Conservation (phyloP, 2,329 filamentous ascomycete genomes). For the Didymella pinodella region DNA sequence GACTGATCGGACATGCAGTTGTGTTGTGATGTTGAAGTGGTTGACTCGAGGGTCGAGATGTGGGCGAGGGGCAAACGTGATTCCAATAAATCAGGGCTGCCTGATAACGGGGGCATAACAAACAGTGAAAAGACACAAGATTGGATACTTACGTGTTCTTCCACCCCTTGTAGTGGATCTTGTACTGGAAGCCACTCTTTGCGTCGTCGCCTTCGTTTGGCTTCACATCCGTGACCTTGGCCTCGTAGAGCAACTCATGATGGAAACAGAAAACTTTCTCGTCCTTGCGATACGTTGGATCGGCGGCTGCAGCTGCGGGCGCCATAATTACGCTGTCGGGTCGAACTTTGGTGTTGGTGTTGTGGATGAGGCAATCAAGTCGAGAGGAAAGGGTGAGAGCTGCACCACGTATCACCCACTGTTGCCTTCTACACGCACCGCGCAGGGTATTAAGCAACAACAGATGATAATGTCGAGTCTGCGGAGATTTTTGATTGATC, state of each 20-base stretch:
- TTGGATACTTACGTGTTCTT: conserved; percentile 80
- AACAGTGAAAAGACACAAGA: conserved; percentile 2
- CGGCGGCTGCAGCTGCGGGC: conserved; percentile 61
- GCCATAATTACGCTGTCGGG: conserved; percentile 51
- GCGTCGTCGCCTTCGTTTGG: conserved; percentile 69
- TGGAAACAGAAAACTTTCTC: conserved; percentile 98
- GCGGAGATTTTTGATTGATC: not conserved
- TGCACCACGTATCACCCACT: conserved; percentile 31
- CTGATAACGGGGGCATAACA: conserved; percentile 1
- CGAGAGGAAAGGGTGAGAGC: conserved; percentile 25
- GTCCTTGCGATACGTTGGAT: conserved; percentile 71
- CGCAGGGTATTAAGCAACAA: conserved; percentile 13
- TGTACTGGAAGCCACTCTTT: conserved; percentile 81
- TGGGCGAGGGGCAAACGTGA: conserved; percentile 26
- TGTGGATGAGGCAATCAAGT: conserved; percentile 21
- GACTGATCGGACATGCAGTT: not conserved
- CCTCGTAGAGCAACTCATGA: conserved; percentile 95
- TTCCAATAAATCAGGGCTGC: not conserved
- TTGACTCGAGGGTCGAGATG: conserved; percentile 15
- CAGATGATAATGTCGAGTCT: not conserved
- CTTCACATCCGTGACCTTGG: conserved; percentile 86
- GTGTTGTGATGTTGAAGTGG: conserved; percentile 24
- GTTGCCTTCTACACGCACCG: conserved; percentile 15
- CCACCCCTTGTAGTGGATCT: conserved; percentile 99
- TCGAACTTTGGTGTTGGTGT: conserved; percentile 22